Percentiles rank a stretch among this genome's conserved stretches.
phyloP scores from a whole-genome alignment of 306 rosid genomes.

The Sicyos edulis region DNA sequence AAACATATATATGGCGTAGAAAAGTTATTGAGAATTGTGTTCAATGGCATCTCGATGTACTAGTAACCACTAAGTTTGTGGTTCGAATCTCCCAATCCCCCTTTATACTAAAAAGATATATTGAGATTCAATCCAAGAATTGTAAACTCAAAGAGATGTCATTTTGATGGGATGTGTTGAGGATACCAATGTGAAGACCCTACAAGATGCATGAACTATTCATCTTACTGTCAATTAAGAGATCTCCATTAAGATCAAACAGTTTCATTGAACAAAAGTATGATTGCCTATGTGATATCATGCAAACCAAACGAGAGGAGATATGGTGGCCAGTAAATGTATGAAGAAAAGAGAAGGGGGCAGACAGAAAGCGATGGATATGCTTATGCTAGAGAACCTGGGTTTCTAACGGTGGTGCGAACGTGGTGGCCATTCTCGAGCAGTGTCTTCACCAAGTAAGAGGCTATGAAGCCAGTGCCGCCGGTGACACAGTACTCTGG shows the following conservation, averaged over 20 bases:
- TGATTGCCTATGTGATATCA: neutral
- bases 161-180: too few species aligned
- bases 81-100: too few species aligned
- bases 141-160: too few species aligned
- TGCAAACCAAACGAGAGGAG: neutral
- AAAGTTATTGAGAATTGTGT: too few species aligned
- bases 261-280: neutral
- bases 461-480: constrained; percentile 74
- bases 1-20: too few species aligned
- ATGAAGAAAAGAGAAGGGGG: neutral
- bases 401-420: constrained; percentile 65
- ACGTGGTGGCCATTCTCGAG: constrained; percentile 60
- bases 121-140: too few species aligned
- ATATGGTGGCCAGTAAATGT: neutral
- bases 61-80: too few species aligned
- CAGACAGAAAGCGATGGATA: neutral
- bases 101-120: too few species aligned
- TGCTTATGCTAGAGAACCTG: constrained; percentile 32
- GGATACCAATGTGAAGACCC: too few species aligned
- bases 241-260: neutral
- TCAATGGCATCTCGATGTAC: too few species aligned
- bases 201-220: too few species aligned
- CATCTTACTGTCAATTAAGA: too few species aligned
- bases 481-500: constrained; percentile 75
- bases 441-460: constrained; percentile 58